A percentile compares a stretch with the other conserved stretches of the same genome.
These are phyloP conservation scores for Pseudopyrenochaeta lycopersici DNA, from an alignment of 2,329 filamentous ascomycete genomes.

Conservation along the genomic window DNA sequence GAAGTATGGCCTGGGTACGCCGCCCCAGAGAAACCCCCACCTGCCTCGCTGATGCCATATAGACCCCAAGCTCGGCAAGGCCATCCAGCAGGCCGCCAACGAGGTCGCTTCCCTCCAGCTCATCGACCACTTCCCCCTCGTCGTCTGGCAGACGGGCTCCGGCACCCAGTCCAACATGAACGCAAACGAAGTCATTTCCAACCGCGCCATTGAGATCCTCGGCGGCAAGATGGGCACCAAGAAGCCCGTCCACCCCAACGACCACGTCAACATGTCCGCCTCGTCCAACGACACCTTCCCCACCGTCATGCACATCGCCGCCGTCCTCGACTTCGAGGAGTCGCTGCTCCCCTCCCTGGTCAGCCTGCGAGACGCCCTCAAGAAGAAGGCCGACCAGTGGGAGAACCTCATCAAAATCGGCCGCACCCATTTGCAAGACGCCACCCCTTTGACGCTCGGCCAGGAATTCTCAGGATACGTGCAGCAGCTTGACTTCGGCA, in stretches of 20 bases:
- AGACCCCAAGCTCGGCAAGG: conserved; percentile 90
- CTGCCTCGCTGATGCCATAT: conserved; percentile 25
- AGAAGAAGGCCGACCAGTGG: conserved; percentile 89
- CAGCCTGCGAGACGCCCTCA: conserved; percentile 82
- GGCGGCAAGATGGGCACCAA: conserved; percentile 94
- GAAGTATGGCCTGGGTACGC: conserved; percentile 84
- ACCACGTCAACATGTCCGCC: conserved; percentile 99
- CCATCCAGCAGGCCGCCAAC: conserved; percentile 91
- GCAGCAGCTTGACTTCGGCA: conserved; percentile 89
- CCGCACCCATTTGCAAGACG: conserved; percentile 95
- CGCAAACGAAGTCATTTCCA: conserved; percentile 99
- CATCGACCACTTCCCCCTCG: conserved; percentile 95
- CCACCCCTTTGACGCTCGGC: conserved; percentile 91
- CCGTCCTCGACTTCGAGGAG: conserved; percentile 90
- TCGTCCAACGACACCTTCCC: conserved; percentile 99
- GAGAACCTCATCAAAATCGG: conserved; percentile 99
- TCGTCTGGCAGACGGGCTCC: conserved; percentile 99
- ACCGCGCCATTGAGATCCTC: conserved; percentile 97
- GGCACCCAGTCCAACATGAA: conserved; percentile 99
- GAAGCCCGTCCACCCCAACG: conserved; percentile 98
- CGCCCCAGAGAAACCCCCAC: not conserved
- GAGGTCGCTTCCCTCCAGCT: conserved; percentile 96
- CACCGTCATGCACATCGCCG: conserved; percentile 99
- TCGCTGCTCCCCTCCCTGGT: conserved; percentile 83
- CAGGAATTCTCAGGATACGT: conserved; percentile 99